Evolutionary conservation across 106 monocot genomes (phyloP).

Genomic region (Dendrobium catenatum): DNA sequence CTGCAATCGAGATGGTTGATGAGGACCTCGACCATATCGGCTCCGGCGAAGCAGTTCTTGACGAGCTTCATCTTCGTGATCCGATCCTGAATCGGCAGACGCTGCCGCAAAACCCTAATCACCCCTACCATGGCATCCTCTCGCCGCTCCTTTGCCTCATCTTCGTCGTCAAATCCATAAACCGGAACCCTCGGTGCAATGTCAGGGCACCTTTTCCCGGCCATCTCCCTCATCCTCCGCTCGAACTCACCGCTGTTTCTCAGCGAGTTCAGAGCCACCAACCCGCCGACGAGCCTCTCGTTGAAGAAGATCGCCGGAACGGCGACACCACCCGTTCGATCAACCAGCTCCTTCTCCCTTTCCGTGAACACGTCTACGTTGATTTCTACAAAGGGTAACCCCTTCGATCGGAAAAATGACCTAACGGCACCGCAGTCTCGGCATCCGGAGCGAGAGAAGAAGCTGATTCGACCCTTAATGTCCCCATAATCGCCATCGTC

Average conservation of each 20-base stretch:
- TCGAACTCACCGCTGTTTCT: slow-evolving; percentile 95
- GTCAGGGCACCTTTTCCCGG: slow-evolving; percentile 48
- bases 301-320: slow-evolving; percentile 91
- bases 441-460: slow-evolving; percentile 94
- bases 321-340: slow-evolving; percentile 43
- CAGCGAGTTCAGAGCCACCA: slow-evolving; percentile 75
- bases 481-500: neutral
- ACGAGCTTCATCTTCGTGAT: slow-evolving; percentile 71
- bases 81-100: slow-evolving; percentile 75
- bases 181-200: slow-evolving; percentile 54
- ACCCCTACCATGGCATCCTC: slow-evolving; percentile 39
- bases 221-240: slow-evolving; percentile 43
- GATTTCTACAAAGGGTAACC: slow-evolving; percentile 75
- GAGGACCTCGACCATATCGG: slow-evolving; percentile 70
- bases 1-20: slow-evolving; percentile 73
- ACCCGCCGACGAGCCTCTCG: slow-evolving; percentile 72
- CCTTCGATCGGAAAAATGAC: slow-evolving; percentile 50
- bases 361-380: slow-evolving; percentile 93
- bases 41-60: slow-evolving; percentile 83
- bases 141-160: slow-evolving; percentile 5
- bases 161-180: slow-evolving; percentile 73
- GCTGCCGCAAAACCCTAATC: slow-evolving; percentile 43
- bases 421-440: slow-evolving; percentile 82
- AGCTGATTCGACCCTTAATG: slow-evolving; percentile 68
- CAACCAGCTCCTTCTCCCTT: slow-evolving; percentile 57